These are phyloP conservation scores for Dactylellina drechsleri DNA, from an alignment of 2,329 filamentous ascomycete genomes.

Conservation along the genomic window DNA sequence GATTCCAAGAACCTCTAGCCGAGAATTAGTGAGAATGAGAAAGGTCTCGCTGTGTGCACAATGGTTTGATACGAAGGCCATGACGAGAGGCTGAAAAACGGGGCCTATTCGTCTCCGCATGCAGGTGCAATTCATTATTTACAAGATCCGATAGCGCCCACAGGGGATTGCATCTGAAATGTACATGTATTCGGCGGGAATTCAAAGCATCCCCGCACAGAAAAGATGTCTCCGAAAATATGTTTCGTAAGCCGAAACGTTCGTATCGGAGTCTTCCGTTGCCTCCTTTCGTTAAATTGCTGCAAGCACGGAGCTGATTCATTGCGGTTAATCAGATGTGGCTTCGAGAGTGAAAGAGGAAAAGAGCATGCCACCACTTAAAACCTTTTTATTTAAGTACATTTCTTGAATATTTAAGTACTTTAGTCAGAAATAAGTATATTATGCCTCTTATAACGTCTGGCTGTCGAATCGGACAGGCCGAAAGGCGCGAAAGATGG, in stretches of 20 bases:
- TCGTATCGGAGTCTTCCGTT: slow-evolving; percentile 18
- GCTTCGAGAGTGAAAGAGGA: slow-evolving; percentile 16
- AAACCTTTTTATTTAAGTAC: too few relatives aligned
- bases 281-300: slow-evolving; percentile 1
- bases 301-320: slow-evolving; percentile 10
- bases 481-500: slow-evolving; percentile 43
- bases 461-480: slow-evolving; percentile 34
- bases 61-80: slow-evolving; percentile 5
- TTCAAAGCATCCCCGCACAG: too few relatives aligned
- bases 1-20: background rate
- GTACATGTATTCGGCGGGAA: too few relatives aligned
- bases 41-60: slow-evolving; percentile 1
- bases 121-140: background rate
- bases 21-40: slow-evolving; percentile 31
- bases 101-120: background rate
- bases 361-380: background rate
- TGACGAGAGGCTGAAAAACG: slow-evolving; percentile 27
- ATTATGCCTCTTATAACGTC: background rate
- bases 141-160: too few relatives aligned
- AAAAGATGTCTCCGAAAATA: too few relatives aligned
- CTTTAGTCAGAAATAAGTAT: too few relatives aligned
- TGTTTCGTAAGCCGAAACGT: background rate
- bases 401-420: too few relatives aligned
- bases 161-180: too few relatives aligned
- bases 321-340: background rate